Conservation (phyloP, 164 flowering plant species). For the Vitis rotundifolia region DNA sequence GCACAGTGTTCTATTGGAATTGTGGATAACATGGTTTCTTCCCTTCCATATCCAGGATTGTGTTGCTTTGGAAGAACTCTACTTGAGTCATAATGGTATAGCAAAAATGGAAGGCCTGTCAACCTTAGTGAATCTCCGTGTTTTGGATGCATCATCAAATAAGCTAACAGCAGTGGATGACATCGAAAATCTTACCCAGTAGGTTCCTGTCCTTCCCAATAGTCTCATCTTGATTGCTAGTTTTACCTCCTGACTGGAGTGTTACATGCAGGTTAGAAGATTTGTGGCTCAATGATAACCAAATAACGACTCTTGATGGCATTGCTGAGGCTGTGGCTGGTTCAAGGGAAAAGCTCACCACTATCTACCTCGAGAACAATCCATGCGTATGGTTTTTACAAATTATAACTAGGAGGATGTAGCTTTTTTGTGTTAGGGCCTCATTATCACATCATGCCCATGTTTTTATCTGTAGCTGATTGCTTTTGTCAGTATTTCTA, state of each 20-base stretch:
- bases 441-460: neutral
- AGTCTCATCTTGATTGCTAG: neutral
- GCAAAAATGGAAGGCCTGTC: constrained; percentile 89
- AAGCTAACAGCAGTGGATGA: constrained; percentile 69
- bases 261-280: constrained; percentile 77
- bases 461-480: neutral
- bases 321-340: constrained; percentile 72
- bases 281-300: constrained; percentile 96
- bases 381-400: constrained; percentile 80
- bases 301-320: constrained; percentile 72
- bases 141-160: constrained; percentile 88
- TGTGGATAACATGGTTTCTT: neutral
- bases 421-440: neutral
- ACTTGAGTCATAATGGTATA: constrained; percentile 98
- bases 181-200: constrained; percentile 73
- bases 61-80: constrained; percentile 85
- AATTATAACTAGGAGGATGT: constrained; percentile 2
- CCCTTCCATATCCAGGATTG: constrained; percentile 57
- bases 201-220: constrained; percentile 5
- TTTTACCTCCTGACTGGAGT: constrained; percentile 2
- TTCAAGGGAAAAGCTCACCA: constrained; percentile 79
- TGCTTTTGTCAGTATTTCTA: neutral
- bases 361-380: constrained; percentile 88
- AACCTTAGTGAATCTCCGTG: constrained; percentile 71
- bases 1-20: neutral